phyloP scores from a whole-genome alignment of 371 early-diverging fungal genomes.

The Catenaria anguillulae region DNA sequence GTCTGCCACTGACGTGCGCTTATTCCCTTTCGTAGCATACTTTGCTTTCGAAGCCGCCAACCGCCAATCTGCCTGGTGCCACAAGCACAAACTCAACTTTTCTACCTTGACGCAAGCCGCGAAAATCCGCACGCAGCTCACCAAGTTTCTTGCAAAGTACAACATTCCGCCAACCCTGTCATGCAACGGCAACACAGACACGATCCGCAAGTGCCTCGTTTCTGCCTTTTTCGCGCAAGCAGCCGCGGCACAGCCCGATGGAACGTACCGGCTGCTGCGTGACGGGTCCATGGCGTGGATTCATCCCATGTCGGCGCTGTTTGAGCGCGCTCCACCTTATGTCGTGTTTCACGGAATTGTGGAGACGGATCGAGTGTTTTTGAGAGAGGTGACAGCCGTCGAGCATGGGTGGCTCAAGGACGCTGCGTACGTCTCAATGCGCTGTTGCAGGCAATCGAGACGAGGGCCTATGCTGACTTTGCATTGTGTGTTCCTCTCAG shows the following conservation, averaged over 20 bases:
- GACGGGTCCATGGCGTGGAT: background rate
- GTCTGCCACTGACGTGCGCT: no score
- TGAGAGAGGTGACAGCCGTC: background rate
- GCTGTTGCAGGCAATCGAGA: no score
- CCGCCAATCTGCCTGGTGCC: constrained; percentile 57
- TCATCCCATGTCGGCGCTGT: constrained; percentile 1
- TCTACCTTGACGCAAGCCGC: constrained; percentile 50
- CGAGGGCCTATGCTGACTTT: no score
- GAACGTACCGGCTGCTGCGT: background rate
- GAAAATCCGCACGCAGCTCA: constrained; percentile 50
- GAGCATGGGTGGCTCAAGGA: background rate
- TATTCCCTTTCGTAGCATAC: constrained; percentile 33
- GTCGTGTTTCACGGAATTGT: constrained; percentile 3
- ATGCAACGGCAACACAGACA: background rate
- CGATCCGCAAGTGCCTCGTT: background rate
- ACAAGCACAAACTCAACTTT: constrained; percentile 51
- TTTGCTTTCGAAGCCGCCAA: constrained; percentile 50
- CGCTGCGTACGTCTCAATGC: background rate
- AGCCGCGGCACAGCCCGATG: background rate
- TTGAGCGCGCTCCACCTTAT: background rate
- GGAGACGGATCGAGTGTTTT: constrained; percentile 1
- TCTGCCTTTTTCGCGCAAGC: background rate
- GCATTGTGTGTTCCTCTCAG: no score
- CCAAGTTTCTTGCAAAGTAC: constrained; percentile 43
- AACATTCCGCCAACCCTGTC: constrained; percentile 22